A percentile compares a stretch with the other conserved stretches of the same genome.
phyloP scores from a whole-genome alignment of 768 basidiomycete genomes.

The Tulasnella sp. region DNA sequence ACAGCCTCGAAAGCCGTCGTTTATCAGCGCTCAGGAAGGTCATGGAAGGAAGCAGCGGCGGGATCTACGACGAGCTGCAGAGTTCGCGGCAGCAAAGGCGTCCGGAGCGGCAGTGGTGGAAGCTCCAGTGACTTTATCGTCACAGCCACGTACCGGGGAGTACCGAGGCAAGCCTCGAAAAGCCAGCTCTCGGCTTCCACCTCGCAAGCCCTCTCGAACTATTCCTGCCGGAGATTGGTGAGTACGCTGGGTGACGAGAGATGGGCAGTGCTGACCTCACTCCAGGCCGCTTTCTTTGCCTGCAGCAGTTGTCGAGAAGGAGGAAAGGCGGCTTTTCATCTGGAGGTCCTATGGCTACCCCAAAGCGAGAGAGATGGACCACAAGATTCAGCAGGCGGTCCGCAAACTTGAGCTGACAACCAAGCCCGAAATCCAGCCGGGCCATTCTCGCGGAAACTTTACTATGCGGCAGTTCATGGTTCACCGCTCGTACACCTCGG shows the following conservation, averaged over 20 bases:
- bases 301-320: neutral
- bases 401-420: neutral
- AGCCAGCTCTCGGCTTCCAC: neutral
- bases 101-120: neutral
- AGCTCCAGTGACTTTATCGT: neutral
- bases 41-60: too few species aligned
- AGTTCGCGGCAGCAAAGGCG: too few species aligned
- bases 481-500: neutral
- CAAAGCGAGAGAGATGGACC: neutral
- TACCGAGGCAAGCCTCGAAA: neutral
- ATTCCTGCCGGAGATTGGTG: neutral
- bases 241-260: neutral
- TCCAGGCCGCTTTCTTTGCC: neutral
- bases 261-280: neutral
- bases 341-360: neutral
- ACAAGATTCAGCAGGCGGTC: neutral
- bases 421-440: neutral
- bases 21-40: too few species aligned
- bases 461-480: neutral
- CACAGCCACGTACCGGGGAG: neutral
- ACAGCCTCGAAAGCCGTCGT: too few species aligned
- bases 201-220: neutral
- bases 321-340: neutral
- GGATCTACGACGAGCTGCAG: too few species aligned
- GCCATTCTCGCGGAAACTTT: neutral